Percentiles rank a stretch among this genome's conserved stretches.
Evolutionary conservation across 768 basidiomycete genomes (phyloP).

Genomic region (Rubroboletus satanas): DNA sequence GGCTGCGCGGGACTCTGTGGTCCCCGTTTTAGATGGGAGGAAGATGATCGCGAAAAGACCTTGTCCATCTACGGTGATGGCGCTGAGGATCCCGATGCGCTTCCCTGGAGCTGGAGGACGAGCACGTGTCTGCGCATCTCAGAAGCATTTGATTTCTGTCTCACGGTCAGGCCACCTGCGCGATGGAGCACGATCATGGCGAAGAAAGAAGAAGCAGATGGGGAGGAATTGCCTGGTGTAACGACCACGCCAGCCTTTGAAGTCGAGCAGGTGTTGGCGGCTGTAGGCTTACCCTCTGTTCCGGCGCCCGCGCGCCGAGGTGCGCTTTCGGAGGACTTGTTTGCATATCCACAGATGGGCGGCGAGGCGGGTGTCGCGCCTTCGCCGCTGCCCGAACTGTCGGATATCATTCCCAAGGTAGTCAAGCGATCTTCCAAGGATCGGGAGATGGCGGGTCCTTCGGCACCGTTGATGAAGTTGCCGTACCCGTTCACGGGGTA

Average conservation of each 20-base stretch:
- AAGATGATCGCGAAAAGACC: slow-evolving; percentile 65
- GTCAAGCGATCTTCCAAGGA: slow-evolving; percentile 48
- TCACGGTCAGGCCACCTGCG: slow-evolving; percentile 38
- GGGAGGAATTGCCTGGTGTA: slow-evolving; percentile 22
- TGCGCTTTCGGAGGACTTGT: slow-evolving; percentile 61
- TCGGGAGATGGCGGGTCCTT: slow-evolving; percentile 36
- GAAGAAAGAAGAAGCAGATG: slow-evolving; percentile 31
- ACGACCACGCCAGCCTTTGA: slow-evolving; percentile 36
- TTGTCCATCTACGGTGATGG: slow-evolving; percentile 47
- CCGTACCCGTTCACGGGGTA: slow-evolving; percentile 72
- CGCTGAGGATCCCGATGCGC: slow-evolving; percentile 40
- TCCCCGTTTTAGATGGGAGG: slow-evolving; percentile 81
- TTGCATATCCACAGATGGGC: slow-evolving; percentile 43
- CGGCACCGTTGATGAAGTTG: slow-evolving; percentile 45
- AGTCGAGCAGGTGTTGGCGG: slow-evolving; percentile 59
- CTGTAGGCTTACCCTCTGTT: slow-evolving; percentile 45
- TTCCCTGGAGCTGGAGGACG: slow-evolving; percentile 81
- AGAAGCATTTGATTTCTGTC: slow-evolving; percentile 81
- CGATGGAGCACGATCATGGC: slow-evolving; percentile 35
- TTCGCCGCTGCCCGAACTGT: slow-evolving; percentile 30
- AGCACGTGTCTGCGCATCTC: slow-evolving; percentile 66
- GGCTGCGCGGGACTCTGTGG: slow-evolving; percentile 81
- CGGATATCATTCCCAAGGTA: slow-evolving; percentile 44
- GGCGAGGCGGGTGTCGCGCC: slow-evolving; percentile 25
- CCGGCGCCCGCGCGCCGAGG: slow-evolving; percentile 55